These are phyloP conservation scores for Ophiostoma ulmi DNA, from an alignment of 2,329 filamentous ascomycete species.

Conservation along the genomic window DNA sequence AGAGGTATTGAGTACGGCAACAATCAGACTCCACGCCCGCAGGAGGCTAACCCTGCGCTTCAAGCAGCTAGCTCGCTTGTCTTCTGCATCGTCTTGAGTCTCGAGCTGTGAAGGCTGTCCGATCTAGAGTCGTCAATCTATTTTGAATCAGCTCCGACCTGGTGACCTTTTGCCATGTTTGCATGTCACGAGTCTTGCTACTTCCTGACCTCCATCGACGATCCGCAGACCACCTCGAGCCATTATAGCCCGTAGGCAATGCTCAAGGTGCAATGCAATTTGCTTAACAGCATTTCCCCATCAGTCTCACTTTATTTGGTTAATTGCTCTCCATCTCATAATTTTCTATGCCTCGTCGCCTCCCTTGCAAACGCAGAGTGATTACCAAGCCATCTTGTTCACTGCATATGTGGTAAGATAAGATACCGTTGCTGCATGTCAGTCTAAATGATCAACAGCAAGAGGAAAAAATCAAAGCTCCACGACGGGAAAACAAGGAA, in stretches of 20 bases:
- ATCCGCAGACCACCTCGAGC: neutral
- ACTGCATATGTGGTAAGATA: neutral
- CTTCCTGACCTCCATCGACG: neutral
- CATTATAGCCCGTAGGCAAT: neutral
- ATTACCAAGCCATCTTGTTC: neutral
- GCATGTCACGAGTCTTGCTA: neutral
- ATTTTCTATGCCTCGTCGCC: neutral
- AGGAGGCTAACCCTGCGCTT: neutral
- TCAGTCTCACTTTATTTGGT: neutral
- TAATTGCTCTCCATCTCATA: neutral
- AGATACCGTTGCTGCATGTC: neutral
- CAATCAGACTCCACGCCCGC: neutral
- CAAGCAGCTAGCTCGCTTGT: neutral
- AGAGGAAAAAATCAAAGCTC: conserved; percentile 8
- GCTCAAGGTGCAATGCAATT: neutral
- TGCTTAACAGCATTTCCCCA: neutral
- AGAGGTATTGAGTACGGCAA: neutral
- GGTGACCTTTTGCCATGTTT: conserved; percentile 1
- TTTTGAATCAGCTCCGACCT: neutral
- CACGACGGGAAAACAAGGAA: neutral
- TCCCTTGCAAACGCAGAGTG: neutral
- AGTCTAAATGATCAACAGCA: conserved; percentile 12
- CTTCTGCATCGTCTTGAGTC: neutral
- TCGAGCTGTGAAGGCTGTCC: neutral
- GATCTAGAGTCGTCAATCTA: neutral